Conservation (phyloP, 2,329 filamentous ascomycete species). For the Fusarium chuoi region DNA sequence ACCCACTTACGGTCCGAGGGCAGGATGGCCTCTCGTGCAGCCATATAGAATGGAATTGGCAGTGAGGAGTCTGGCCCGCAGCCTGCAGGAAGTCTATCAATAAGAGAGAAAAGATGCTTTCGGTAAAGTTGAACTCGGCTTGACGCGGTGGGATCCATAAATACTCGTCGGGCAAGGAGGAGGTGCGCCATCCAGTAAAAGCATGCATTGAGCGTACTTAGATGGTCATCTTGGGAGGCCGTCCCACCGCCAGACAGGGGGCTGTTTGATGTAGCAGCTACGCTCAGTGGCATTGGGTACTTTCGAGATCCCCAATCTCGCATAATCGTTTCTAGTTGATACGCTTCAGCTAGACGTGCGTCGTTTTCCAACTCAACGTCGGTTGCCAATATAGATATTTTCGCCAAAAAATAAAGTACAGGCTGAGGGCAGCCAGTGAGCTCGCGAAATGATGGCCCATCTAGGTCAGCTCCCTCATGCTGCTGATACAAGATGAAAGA, state of each 20-base stretch:
- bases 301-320: background rate
- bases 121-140: background rate
- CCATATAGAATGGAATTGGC: background rate
- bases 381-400: background rate
- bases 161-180: background rate
- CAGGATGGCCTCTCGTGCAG: background rate
- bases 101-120: background rate
- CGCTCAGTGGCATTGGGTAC: background rate
- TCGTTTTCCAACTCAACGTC: background rate
- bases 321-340: background rate
- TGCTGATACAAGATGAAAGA: background rate
- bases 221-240: background rate
- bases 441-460: background rate
- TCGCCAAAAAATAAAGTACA: background rate
- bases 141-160: background rate
- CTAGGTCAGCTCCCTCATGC: background rate
- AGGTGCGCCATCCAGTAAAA: background rate
- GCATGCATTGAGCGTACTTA: background rate
- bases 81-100: background rate
- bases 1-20: background rate
- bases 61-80: background rate
- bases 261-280: background rate
- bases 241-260: fast-evolving
- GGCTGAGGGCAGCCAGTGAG: background rate
- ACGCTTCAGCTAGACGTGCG: background rate